Conservation (phyloP, 129 eudicot species). For the Lonicera japonica region DNA sequence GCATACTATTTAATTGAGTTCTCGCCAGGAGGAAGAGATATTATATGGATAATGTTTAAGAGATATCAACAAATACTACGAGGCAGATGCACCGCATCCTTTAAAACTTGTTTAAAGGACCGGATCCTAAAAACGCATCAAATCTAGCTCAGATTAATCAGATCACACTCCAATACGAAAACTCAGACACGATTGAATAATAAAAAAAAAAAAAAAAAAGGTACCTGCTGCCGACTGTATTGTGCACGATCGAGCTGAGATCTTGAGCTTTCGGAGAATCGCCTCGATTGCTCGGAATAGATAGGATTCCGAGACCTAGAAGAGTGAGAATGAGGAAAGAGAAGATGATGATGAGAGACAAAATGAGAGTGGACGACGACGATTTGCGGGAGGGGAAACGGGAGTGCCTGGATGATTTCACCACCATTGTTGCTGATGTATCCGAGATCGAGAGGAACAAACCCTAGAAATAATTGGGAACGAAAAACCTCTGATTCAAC, state of each 20-base stretch:
- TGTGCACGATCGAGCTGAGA: slow-evolving; percentile 58
- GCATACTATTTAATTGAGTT: too few species aligned
- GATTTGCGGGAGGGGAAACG: slow-evolving; percentile 37
- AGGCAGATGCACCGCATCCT: too few species aligned
- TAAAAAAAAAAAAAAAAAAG: neutral
- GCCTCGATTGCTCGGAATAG: slow-evolving; percentile 35
- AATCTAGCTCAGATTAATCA: slow-evolving; percentile 3
- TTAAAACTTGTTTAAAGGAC: too few species aligned
- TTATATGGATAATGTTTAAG: too few species aligned
- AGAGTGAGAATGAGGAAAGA: slow-evolving; percentile 54
- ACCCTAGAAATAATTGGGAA: neutral
- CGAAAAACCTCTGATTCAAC: neutral
- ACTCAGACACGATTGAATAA: neutral
- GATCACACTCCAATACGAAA: slow-evolving; percentile 10
- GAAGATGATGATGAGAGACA: slow-evolving; percentile 32
- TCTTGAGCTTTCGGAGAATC: slow-evolving; percentile 50
- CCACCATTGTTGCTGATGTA: slow-evolving; percentile 35
- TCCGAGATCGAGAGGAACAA: neutral
- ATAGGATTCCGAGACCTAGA: slow-evolving; percentile 54
- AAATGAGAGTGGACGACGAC: slow-evolving; percentile 47
- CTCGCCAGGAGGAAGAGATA: too few species aligned
- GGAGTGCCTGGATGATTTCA: slow-evolving; percentile 47
- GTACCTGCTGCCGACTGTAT: slow-evolving; percentile 44
- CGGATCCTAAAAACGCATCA: too few species aligned
- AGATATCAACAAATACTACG: too few species aligned